Evolutionary conservation across 1,284 basidiomycete species (phyloP).

Genomic region (Pseudozyma flocculosa): DNA sequence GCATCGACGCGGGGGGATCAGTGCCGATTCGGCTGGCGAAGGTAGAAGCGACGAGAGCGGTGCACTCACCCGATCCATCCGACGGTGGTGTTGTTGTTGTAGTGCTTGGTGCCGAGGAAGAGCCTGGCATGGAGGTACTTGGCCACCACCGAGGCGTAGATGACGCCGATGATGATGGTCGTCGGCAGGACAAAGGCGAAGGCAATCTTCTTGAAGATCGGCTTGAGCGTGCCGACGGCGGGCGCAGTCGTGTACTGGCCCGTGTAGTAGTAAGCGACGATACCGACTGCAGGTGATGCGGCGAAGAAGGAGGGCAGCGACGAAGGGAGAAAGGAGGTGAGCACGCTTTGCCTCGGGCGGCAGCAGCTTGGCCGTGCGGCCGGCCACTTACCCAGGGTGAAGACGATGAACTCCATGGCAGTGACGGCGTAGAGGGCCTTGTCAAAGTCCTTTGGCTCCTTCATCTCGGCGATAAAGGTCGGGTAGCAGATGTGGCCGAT

Average conservation of each 20-base stretch:
- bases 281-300: slow-evolving; percentile 61
- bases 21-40: too few species aligned
- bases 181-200: slow-evolving; percentile 56
- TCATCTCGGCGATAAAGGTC: slow-evolving; percentile 66
- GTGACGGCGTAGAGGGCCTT: slow-evolving; percentile 63
- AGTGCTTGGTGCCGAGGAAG: slow-evolving; percentile 51
- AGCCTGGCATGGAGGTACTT: slow-evolving; percentile 55
- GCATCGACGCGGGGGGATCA: too few species aligned
- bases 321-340: too few species aligned
- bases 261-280: slow-evolving; percentile 66
- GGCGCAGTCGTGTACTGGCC: slow-evolving; percentile 54
- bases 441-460: slow-evolving; percentile 68
- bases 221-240: slow-evolving; percentile 40
- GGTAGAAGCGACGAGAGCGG: too few species aligned
- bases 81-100: slow-evolving; percentile 63
- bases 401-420: slow-evolving; percentile 66
- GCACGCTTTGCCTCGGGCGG: too few species aligned
- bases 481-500: slow-evolving; percentile 66
- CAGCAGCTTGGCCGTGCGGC: too few species aligned
- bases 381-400: too few species aligned
- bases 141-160: slow-evolving; percentile 53
- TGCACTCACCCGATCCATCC: slow-evolving; percentile 62
- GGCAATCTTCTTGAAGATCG: slow-evolving; percentile 46
- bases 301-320: not conserved
- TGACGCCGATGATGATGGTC: slow-evolving; percentile 57